A percentile compares a stretch with the other conserved stretches of the same genome.
Conservation (phyloP, 2,329 filamentous ascomycete genomes). For the Fusarium protoensiforme region DNA sequence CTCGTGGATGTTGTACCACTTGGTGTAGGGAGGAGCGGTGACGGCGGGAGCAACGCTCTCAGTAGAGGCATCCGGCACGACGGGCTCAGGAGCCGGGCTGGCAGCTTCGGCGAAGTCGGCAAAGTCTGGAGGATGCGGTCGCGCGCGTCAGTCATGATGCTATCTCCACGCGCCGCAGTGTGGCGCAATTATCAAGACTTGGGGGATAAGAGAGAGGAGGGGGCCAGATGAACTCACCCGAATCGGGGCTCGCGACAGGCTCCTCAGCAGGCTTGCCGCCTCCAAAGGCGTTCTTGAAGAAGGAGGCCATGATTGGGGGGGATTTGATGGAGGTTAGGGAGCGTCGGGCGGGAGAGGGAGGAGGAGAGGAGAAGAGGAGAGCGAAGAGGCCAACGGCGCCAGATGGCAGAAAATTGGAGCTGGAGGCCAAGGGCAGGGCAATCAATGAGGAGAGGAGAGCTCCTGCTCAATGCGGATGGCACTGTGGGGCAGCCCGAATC, state of each 20-base stretch:
- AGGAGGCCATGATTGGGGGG: slow-evolving; percentile 61
- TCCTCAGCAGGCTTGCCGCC: slow-evolving; percentile 67
- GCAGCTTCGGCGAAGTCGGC: slow-evolving; percentile 90
- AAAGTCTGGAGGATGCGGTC: slow-evolving; percentile 72
- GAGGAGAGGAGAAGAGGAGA: slow-evolving; percentile 30
- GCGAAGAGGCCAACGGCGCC: slow-evolving; percentile 34
- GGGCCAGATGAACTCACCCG: slow-evolving; percentile 63
- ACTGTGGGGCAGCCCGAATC: slow-evolving; percentile 33
- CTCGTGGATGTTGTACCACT: slow-evolving; percentile 98
- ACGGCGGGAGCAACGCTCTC: slow-evolving; percentile 59
- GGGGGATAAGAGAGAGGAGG: not conserved
- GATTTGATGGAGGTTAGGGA: slow-evolving; percentile 37
- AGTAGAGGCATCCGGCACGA: slow-evolving; percentile 59
- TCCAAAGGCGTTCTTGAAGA: slow-evolving; percentile 77
- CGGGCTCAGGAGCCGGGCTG: slow-evolving; percentile 68
- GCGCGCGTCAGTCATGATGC: slow-evolving; percentile 42
- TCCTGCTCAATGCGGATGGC: slow-evolving; percentile 35
- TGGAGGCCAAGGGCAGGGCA: slow-evolving; percentile 23
- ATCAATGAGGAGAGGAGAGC: slow-evolving; percentile 38
- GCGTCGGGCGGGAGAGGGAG: slow-evolving; percentile 24
- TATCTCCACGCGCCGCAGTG: slow-evolving; percentile 22
- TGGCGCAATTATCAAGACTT: slow-evolving; percentile 18
- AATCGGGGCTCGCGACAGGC: slow-evolving; percentile 64
- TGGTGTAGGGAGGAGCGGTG: slow-evolving; percentile 77
- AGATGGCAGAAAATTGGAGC: slow-evolving; percentile 43